phyloP scores from a whole-genome alignment of 805 yeast species.

The Barnettozyma pratensis region DNA sequence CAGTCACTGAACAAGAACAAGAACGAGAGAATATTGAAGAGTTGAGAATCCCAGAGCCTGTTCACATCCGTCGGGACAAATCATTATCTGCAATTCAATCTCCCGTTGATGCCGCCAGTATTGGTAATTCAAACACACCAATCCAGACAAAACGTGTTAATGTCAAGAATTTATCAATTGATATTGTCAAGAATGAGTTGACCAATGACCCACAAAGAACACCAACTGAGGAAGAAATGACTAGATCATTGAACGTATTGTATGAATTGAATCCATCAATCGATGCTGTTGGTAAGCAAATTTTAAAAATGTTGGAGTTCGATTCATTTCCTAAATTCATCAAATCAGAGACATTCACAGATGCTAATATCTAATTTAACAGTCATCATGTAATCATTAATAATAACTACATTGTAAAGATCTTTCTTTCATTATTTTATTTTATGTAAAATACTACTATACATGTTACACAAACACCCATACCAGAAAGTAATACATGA shows the following conservation, averaged over 20 bases:
- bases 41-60: too few relatives aligned
- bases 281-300: slow-evolving; percentile 42
- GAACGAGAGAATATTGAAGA: not conserved
- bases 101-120: not conserved
- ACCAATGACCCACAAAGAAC: slow-evolving; percentile 11
- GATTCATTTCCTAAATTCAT: slow-evolving; percentile 74
- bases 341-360: slow-evolving; percentile 33
- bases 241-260: slow-evolving; percentile 32
- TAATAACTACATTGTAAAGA: not conserved
- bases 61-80: too few relatives aligned
- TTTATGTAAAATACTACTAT: slow-evolving; percentile 1
- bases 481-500: not conserved
- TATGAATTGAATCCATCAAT: slow-evolving; percentile 38
- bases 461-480: slow-evolving; percentile 2
- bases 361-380: slow-evolving; percentile 18
- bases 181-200: slow-evolving; percentile 5
- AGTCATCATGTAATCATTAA: not conserved
- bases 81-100: not conserved
- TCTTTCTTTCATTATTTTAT: slow-evolving; percentile 1
- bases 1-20: slow-evolving; percentile 1
- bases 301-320: slow-evolving; percentile 57
- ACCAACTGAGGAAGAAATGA: slow-evolving; percentile 31
- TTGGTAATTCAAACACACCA: not conserved
- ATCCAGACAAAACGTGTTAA: slow-evolving; percentile 8
- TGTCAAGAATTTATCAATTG: slow-evolving; percentile 19